Evolutionary conservation across 257 asterid genomes (phyloP), one percentile per base, ranked within the genome.

Genomic region (Forsythia suspensa): DNA sequence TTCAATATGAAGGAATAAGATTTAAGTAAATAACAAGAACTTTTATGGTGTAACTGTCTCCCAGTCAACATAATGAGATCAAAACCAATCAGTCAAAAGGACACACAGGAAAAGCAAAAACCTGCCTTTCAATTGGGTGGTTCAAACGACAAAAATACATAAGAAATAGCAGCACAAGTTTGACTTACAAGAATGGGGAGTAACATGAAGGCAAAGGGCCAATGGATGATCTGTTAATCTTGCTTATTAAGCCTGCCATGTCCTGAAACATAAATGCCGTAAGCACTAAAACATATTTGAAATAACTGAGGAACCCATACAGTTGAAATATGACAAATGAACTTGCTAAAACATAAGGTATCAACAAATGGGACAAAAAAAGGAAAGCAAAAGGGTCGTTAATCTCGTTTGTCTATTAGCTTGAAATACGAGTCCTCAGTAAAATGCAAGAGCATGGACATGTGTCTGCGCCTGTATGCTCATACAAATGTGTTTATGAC

Each of bases 231-330:
- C 99, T 84, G 79, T 96, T 94, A 70, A 96, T 92, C 89, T 96
- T 96, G 89, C 99, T 96, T 83, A 96, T 94, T 70, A 96, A 79
- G 80, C 99, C 98, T 12, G 98, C 99, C 99, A 96, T 96, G 87
- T 96, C 98, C 99, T 96, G 88, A 71, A 89, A 86, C 84, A 87
- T 36, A 80, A 13, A 76, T 18, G 21, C 78, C 65, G 72, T 73
- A 70, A 79, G 75, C 65, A 69, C 6, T 24, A 76, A 36, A 46
- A 72, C 3, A 48, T 20, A 68, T 51, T 70, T 67, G 72, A 36
- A 76, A 18, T 29, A 24, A 61, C 38, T 20, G 59, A 66, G 44
- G 48, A 44, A 57, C 59, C 18, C 15, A 46, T 71, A 4, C 3
- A 46, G 43, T 52, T 37, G 21, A 48, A 38, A 37, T 18, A 48